Evolutionary conservation across 768 basidiomycete genomes (phyloP).

Genomic region (Phylloporus sp.): DNA sequence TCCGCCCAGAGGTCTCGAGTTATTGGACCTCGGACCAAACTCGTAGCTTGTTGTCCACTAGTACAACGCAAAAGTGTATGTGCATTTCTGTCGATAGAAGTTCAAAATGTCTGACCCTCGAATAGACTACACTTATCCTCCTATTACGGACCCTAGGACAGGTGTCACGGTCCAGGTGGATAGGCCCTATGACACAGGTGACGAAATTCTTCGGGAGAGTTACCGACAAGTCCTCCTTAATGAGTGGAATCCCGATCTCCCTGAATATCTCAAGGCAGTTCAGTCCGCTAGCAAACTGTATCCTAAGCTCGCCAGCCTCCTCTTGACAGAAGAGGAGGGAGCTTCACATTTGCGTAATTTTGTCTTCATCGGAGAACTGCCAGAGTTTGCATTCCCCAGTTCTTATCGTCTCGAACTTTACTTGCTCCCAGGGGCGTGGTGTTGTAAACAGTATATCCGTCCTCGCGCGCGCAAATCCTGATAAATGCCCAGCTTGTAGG

Average conservation of each 20-base stretch:
- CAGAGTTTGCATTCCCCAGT: slow-evolving; percentile 18
- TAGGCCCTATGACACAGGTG: slow-evolving; percentile 4
- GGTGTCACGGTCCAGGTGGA: slow-evolving; percentile 9
- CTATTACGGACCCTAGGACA: slow-evolving; percentile 8
- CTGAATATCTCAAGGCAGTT: neutral
- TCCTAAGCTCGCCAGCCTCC: neutral
- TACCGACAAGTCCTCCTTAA: neutral
- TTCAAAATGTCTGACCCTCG: neutral
- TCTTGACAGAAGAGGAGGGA: neutral
- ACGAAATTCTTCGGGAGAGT: neutral
- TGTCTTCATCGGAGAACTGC: slow-evolving; percentile 1
- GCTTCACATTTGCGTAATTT: slow-evolving; percentile 5
- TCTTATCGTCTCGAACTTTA: slow-evolving; percentile 19
- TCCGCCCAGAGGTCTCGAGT: neutral
- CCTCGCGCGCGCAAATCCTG: slow-evolving; percentile 5
- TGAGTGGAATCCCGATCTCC: neutral
- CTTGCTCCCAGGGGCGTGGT: slow-evolving; percentile 1
- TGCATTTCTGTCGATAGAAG: too few species aligned
- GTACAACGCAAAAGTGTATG: slow-evolving; percentile 5
- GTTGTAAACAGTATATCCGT: slow-evolving; percentile 17
- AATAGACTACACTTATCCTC: slow-evolving; percentile 20
- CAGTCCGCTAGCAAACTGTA: neutral
- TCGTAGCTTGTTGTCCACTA: slow-evolving; percentile 2
- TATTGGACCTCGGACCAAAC: slow-evolving; percentile 17
- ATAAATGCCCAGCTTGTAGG: slow-evolving; percentile 9